Conservation (phyloP, 106 monocot species). For the Dactylorhiza incarnata region DNA sequence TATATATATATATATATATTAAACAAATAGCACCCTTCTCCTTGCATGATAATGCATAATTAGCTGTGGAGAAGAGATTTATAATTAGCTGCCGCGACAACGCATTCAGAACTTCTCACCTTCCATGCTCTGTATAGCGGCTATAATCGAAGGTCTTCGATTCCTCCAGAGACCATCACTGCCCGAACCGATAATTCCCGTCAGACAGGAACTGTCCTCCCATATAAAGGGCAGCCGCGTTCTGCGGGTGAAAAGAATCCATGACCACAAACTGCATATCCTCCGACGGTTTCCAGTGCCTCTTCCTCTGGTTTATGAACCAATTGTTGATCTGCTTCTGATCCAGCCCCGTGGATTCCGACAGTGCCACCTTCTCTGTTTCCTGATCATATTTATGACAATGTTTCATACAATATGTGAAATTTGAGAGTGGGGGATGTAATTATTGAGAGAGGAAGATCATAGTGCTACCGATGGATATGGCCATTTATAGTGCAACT, state of each 20-base stretch:
- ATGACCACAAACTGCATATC: conserved; percentile 29
- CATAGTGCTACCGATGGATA: conserved; percentile 49
- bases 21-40: conserved; percentile 3
- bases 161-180: neutral
- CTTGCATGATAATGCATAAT: neutral
- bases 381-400: conserved; percentile 8
- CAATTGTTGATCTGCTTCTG: conserved; percentile 38
- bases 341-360: conserved; percentile 27
- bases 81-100: neutral
- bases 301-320: conserved; percentile 34
- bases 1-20: too few species aligned
- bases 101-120: neutral
- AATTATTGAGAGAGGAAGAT: neutral
- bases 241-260: conserved; percentile 21
- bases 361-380: conserved; percentile 21
- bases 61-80: neutral
- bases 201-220: conserved; percentile 22
- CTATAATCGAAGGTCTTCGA: neutral
- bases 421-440: too few species aligned
- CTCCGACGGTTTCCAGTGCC: conserved; percentile 35
- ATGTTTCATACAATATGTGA: too few species aligned
- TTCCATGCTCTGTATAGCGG: neutral
- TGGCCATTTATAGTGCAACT: conserved; percentile 73
- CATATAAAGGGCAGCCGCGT: conserved; percentile 22
- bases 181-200: conserved; percentile 15